Evolutionary conservation across 306 rosid species (phyloP), one percentile per base, ranked within the genome.

Genomic region (Quercus cerris): DNA sequence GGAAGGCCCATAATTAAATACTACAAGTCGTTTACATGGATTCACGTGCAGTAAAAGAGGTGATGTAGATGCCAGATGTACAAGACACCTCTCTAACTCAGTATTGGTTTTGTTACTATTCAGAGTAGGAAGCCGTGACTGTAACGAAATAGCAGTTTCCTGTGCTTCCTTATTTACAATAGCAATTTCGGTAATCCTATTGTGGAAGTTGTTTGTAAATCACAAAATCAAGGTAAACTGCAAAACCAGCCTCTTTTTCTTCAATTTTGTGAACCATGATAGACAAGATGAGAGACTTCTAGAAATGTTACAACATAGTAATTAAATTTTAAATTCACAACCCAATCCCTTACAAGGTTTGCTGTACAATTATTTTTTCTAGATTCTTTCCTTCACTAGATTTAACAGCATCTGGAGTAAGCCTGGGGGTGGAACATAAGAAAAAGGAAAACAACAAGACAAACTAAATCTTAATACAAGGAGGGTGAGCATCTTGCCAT

Each of bases 281-380:
- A 33, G 62, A 56, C 5, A 49, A 67, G 31, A 76, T 17, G 72
- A 80, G 28, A 11, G 67, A 64, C 56, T 63, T 63, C 12, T 28
- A 63, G n/a, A 15, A 28, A 63, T 63, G 15, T 28, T 63, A 28
- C 41, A 33, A 28, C 38, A 63, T 5, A 28, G 68, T 23, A 28
- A 63, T 14, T 5, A 11, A 14, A 27, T 51, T 57, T 56, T 19
- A 56, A 8, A 27, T 17, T n/a, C 22, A 17, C 56, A 0, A 5
- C 7, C 52, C n/a, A 44, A 56, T 71, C 56, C 77, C 46, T 46
- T 56, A 70, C 35, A 57, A 77, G 30, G 35, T 82, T 75, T 75
- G 49, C 80, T 85, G 82, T 79, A 80, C 87, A 82, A 30, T 80
- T 56, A 70, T 80, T 73, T 77, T 76, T 56, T 49, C 77, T 59